Evolutionary conservation across 2,329 filamentous ascomycete genomes (phyloP).

Genomic region (Aspergillus vadensis): DNA sequence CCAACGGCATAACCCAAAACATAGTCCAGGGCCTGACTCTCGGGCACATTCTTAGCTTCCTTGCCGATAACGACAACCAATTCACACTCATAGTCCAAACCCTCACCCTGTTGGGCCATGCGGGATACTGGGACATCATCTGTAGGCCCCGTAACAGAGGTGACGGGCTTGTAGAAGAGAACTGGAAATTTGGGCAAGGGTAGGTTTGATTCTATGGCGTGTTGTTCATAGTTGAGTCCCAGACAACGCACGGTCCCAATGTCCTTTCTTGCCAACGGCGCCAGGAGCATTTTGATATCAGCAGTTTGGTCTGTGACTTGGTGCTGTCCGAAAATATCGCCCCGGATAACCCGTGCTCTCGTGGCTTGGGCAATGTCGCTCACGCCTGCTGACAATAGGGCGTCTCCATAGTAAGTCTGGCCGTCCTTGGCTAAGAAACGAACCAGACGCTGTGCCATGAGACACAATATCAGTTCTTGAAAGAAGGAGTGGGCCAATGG

Average conservation of each 20-base stretch:
- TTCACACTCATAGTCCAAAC: constrained; percentile 79
- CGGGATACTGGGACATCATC: constrained; percentile 67
- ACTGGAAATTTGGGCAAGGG: constrained; percentile 71
- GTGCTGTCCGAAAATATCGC: constrained; percentile 67
- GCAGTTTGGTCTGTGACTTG: constrained; percentile 64
- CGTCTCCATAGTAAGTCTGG: constrained; percentile 71
- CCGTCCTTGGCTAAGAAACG: constrained; percentile 74
- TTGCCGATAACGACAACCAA: constrained; percentile 73
- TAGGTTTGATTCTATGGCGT: constrained; percentile 70
- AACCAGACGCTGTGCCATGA: constrained; percentile 61
- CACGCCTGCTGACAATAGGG: constrained; percentile 64
- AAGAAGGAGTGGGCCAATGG: neutral
- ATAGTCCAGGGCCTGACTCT: constrained; percentile 67
- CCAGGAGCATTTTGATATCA: constrained; percentile 56
- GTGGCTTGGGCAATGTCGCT: constrained; percentile 63
- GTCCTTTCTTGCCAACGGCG: constrained; percentile 64
- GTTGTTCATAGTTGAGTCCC: constrained; percentile 71
- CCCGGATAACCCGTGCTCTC: constrained; percentile 64
- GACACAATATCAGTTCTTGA: constrained; percentile 1
- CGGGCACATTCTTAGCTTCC: constrained; percentile 64
- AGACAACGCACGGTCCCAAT: constrained; percentile 69
- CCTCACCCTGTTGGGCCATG: constrained; percentile 66
- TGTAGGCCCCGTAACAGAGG: constrained; percentile 64
- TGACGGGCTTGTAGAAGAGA: constrained; percentile 72
- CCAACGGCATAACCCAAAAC: constrained; percentile 75